Base-by-base conservation (phyloP, 352 stramenopile species). In the Elongisporangium senticosum region DNA sequence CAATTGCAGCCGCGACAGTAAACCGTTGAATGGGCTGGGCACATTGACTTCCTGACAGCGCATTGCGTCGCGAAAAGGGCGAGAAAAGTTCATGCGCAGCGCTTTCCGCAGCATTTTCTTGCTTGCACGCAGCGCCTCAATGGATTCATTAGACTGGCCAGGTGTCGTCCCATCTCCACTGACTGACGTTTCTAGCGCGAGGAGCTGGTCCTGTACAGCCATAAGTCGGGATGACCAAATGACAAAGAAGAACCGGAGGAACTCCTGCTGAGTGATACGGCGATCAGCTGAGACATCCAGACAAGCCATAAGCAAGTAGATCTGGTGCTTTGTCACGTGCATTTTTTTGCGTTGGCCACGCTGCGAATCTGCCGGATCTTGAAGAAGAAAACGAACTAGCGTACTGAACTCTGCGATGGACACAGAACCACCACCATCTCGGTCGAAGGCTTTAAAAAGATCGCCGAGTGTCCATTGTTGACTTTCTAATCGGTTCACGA, bases 51-150 rank as follows among this genome's bases (percentile, higher is more conserved):
- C 64, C 11, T 71, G 59, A 39, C 74, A 84, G 3, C 74, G 74
- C 74, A 84, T 84, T 1, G 74, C 72, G 55, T 84, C 74, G 13
- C 74, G 74, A 33, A 82, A 84, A 1, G 72, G 72, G 7, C 74
- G 69, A 21, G 72, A 82, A 47, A 84, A 84, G 48, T 84, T 84
- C 51, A 67, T 80, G 21, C 72, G 67, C 28, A 84, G 58, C 20
- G 72, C 72, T 28, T 63, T 61, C 1, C 72, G 69, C 52, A 81
- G 53, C 49, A 22, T 58, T 43, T 62, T 61, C 53, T 80, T 79
- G 24, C 51, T 37, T 1, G 11, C 21, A 1, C 54, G 26, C 10
- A 69, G 47, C 21, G 49, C 62, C 0, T 69, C 58, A 14, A 62
- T 15, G 14, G 51, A 20, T 28, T 65, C 54, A 2, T 39, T 24